Percentiles rank a stretch among this genome's conserved stretches.
These are phyloP conservation scores for Inga oerstediana DNA, from an alignment of 306 rosid genomes.

Conservation along the genomic window DNA sequence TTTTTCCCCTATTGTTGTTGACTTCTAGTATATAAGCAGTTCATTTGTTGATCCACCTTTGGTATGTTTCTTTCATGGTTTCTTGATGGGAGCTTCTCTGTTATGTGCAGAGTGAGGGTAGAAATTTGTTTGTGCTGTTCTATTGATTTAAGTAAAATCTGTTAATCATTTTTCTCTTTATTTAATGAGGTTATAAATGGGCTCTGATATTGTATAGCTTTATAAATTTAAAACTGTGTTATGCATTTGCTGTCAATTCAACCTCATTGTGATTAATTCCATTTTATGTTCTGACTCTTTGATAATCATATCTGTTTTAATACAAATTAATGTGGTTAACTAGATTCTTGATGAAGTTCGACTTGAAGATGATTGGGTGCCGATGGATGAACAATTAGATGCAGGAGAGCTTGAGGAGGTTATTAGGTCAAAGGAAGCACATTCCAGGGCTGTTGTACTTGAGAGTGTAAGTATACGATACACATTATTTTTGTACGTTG, in stretches of 20 bases:
- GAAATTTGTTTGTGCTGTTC: constrained; percentile 18
- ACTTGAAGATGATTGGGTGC: constrained; percentile 99
- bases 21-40: constrained; percentile 2
- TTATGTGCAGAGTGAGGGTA: constrained; percentile 16
- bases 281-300: constrained; percentile 18
- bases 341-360: constrained; percentile 86
- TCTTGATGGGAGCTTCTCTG: constrained; percentile 9
- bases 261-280: constrained; percentile 18
- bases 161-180: no score
- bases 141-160: constrained; percentile 4
- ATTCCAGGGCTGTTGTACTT: constrained; percentile 92
- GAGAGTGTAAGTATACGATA: constrained; percentile 76
- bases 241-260: constrained; percentile 19
- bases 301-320: constrained; percentile 22
- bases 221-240: constrained; percentile 4
- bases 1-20: neutral
- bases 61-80: constrained; percentile 23
- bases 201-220: constrained; percentile 14
- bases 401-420: constrained; percentile 84
- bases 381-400: constrained; percentile 85
- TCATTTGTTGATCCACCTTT: constrained; percentile 4
- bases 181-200: constrained; percentile 11
- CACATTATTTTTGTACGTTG: constrained; percentile 10
- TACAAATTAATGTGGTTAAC: constrained; percentile 35
- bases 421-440: constrained; percentile 81